Evolutionary conservation across 108 stramenopile genomes (phyloP).

Genomic region (Schizochytrium sp.): DNA sequence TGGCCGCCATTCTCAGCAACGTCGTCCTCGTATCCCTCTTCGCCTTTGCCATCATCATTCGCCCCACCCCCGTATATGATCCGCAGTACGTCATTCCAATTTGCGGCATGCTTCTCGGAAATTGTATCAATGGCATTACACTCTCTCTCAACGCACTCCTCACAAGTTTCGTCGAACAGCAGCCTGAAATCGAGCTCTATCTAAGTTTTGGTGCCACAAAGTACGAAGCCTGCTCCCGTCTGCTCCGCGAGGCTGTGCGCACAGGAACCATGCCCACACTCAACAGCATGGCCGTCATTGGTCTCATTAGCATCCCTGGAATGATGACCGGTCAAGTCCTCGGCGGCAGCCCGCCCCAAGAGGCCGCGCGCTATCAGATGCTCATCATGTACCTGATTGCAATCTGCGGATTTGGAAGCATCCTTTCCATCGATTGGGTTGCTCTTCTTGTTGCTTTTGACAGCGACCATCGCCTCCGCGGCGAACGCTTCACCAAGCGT

Average conservation of each 20-base stretch:
- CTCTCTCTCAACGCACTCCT: conserved; percentile 55
- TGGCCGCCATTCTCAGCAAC: conserved; percentile 45
- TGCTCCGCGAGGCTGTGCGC: conserved; percentile 44
- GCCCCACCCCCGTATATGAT: conserved; percentile 53
- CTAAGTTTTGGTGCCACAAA: conserved; percentile 58
- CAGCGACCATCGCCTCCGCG: not conserved
- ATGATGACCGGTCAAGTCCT: conserved; percentile 93
- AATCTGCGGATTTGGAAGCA: conserved; percentile 6
- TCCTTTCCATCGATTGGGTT: conserved; percentile 26
- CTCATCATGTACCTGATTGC: conserved; percentile 72
- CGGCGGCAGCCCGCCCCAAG: conserved; percentile 61
- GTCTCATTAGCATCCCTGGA: conserved; percentile 73
- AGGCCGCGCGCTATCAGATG: conserved; percentile 78
- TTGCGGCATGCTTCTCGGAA: conserved; percentile 76
- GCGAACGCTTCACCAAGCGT: not conserved
- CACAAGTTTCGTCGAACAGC: conserved; percentile 46
- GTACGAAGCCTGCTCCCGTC: conserved; percentile 44
- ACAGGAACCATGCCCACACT: conserved; percentile 56
- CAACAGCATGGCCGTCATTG: conserved; percentile 66
- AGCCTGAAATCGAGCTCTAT: conserved; percentile 48
- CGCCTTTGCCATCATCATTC: conserved; percentile 59
- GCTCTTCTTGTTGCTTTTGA: conserved; percentile 35
- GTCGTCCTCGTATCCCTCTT: conserved; percentile 49
- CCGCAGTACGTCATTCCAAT: conserved; percentile 78
- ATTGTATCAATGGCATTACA: conserved; percentile 64